A percentile compares a stretch with the other conserved stretches of the same genome.
Evolutionary conservation across 768 basidiomycete genomes (phyloP).

Genomic region (Psilocybe subaeruginosa): DNA sequence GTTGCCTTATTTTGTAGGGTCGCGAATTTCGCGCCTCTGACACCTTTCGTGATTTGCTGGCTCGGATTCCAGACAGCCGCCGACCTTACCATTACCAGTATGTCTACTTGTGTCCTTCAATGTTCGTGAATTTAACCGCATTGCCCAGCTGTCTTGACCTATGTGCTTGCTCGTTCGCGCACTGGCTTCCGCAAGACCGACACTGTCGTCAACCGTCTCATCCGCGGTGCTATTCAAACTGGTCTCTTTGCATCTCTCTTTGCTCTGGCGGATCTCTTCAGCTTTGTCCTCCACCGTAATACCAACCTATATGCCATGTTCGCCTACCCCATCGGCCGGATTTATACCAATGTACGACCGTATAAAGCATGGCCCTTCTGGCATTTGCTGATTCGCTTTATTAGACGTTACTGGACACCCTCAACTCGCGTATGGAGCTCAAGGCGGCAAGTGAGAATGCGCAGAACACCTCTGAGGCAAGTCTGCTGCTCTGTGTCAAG

Average conservation of each 20-base stretch:
- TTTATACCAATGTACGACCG: slow-evolving; percentile 51
- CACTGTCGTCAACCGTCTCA: slow-evolving; percentile 53
- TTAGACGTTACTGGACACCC: slow-evolving; percentile 47
- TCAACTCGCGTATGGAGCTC: slow-evolving; percentile 41
- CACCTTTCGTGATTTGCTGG: slow-evolving; percentile 50
- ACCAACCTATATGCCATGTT: slow-evolving; percentile 39
- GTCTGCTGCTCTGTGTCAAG: not conserved
- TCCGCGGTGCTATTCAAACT: slow-evolving; percentile 58
- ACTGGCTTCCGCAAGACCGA: slow-evolving; percentile 58
- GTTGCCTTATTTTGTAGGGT: slow-evolving; percentile 31
- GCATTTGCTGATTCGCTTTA: slow-evolving; percentile 11
- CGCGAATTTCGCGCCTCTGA: slow-evolving; percentile 39
- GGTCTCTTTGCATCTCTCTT: slow-evolving; percentile 57
- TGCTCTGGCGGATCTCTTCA: slow-evolving; percentile 51
- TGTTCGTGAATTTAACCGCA: not conserved
- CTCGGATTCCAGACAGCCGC: slow-evolving; percentile 46
- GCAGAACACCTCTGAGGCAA: slow-evolving; percentile 14
- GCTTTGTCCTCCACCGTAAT: slow-evolving; percentile 36
- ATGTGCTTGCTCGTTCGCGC: slow-evolving; percentile 40
- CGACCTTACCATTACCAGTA: slow-evolving; percentile 49
- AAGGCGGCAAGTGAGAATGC: slow-evolving; percentile 27
- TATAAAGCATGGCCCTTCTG: slow-evolving; percentile 26
- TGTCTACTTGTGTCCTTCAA: slow-evolving; percentile 12
- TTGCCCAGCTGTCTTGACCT: slow-evolving; percentile 25
- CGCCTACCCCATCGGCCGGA: slow-evolving; percentile 37